These are phyloP conservation scores for Ballota nigra DNA, from an alignment of 257 asterid species.

Conservation along the genomic window DNA sequence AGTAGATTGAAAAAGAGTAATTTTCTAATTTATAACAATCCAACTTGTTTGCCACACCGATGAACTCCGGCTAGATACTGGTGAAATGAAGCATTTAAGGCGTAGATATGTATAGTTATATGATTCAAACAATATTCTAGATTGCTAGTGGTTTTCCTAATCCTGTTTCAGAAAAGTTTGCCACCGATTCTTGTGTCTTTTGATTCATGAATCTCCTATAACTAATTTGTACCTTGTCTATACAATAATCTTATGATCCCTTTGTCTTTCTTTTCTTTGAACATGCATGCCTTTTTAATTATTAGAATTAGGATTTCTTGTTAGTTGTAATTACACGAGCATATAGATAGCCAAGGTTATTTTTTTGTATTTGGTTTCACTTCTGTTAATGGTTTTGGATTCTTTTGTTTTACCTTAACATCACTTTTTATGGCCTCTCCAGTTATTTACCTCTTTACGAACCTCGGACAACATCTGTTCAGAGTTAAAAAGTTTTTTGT, in stretches of 20 bases:
- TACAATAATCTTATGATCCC: neutral
- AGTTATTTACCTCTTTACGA: neutral
- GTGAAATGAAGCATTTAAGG: neutral
- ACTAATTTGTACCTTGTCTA: neutral
- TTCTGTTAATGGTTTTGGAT: neutral
- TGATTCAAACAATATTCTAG: neutral
- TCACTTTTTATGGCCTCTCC: neutral
- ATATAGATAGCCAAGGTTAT: neutral
- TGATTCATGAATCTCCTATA: neutral
- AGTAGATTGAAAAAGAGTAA: neutral
- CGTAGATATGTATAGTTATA: neutral
- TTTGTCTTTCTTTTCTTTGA: neutral
- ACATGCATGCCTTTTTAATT: neutral
- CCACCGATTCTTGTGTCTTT: neutral
- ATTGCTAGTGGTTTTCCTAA: neutral
- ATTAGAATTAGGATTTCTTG: neutral
- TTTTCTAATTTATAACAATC: neutral
- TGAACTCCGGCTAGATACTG: neutral
- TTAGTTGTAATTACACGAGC: neutral
- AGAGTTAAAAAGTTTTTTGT: no score
- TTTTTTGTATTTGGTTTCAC: neutral
- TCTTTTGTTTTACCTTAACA: neutral
- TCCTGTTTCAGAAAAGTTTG: neutral
- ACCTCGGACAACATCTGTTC: neutral
- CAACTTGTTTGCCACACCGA: neutral